Evolutionary conservation across 116 monocot genomes (phyloP).

Genomic region (Iris pallida): DNA sequence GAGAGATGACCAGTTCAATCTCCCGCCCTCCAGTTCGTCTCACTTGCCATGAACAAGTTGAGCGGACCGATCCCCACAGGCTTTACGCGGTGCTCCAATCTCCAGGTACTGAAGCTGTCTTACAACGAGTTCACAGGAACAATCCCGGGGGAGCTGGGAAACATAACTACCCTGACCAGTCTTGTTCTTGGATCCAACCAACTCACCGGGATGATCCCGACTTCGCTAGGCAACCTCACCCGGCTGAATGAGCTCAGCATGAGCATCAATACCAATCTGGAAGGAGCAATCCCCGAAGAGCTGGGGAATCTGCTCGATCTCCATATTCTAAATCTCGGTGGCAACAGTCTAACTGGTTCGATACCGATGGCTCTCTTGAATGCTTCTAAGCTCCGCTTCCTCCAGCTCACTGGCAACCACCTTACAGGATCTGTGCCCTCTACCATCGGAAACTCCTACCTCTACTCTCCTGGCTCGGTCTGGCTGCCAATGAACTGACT

Average conservation of each 20-base stretch:
- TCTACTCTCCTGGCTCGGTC: not conserved
- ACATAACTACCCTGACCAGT: not conserved
- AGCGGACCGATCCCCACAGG: not conserved
- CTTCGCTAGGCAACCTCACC: slow-evolving; percentile 3
- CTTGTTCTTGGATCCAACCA: not conserved
- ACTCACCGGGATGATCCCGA: not conserved
- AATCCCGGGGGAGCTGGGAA: not conserved
- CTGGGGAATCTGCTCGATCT: not conserved
- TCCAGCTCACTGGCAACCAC: not conserved
- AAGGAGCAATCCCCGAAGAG: not conserved
- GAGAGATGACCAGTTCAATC: not conserved
- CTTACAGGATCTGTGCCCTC: slow-evolving; percentile 9
- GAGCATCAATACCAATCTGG: not conserved
- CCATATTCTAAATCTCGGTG: not conserved
- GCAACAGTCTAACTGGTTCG: not conserved
- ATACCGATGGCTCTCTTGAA: not conserved
- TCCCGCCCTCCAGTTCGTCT: not conserved
- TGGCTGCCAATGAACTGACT: slow-evolving; percentile 3
- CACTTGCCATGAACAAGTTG: not conserved
- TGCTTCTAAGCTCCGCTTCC: not conserved
- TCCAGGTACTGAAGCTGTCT: not conserved
- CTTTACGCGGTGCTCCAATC: not conserved
- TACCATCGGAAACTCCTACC: slow-evolving; percentile 4
- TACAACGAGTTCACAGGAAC: not conserved
- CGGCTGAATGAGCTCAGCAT: not conserved